Conservation (phyloP, 2,329 filamentous ascomycete species). For the Fusarium hainanense region DNA sequence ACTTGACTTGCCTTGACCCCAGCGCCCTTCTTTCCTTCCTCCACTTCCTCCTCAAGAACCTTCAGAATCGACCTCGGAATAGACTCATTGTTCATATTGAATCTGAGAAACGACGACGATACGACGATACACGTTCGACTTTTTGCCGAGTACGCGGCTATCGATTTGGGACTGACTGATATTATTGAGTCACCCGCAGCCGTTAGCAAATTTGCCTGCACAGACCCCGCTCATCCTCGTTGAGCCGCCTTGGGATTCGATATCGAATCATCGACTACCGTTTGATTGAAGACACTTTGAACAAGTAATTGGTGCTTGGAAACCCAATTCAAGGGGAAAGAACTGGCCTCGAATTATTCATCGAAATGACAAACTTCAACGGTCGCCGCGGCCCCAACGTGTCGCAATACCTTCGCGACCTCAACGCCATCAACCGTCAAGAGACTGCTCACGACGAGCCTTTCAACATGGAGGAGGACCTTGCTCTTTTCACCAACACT, state of each 20-base stretch:
- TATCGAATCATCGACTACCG: constrained; percentile 10
- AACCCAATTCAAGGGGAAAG: neutral
- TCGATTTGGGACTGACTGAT: constrained; percentile 7
- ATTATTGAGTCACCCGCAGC: constrained; percentile 23
- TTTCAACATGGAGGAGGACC: constrained; percentile 75
- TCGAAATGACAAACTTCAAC: constrained; percentile 76
- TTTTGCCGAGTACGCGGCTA: constrained; percentile 3
- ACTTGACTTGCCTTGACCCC: constrained; percentile 32
- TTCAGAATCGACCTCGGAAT: constrained; percentile 31
- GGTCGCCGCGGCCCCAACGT: constrained; percentile 86
- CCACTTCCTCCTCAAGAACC: constrained; percentile 40
- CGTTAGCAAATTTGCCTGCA: constrained; percentile 39
- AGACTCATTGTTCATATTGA: constrained; percentile 12
- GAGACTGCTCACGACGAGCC: constrained; percentile 64
- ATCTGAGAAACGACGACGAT: constrained; percentile 14
- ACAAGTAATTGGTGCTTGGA: neutral
- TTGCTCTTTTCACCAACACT: constrained; percentile 84
- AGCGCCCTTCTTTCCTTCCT: constrained; percentile 41
- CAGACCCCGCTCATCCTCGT: constrained; percentile 42
- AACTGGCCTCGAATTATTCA: neutral
- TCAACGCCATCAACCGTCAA: constrained; percentile 79
- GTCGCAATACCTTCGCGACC: constrained; percentile 86
- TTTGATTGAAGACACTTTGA: constrained; percentile 19
- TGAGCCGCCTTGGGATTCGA: constrained; percentile 29
- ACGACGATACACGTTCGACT: constrained; percentile 17